Conservation (phyloP, 768 basidiomycete species). For the Naganishia vishniacii region DNA sequence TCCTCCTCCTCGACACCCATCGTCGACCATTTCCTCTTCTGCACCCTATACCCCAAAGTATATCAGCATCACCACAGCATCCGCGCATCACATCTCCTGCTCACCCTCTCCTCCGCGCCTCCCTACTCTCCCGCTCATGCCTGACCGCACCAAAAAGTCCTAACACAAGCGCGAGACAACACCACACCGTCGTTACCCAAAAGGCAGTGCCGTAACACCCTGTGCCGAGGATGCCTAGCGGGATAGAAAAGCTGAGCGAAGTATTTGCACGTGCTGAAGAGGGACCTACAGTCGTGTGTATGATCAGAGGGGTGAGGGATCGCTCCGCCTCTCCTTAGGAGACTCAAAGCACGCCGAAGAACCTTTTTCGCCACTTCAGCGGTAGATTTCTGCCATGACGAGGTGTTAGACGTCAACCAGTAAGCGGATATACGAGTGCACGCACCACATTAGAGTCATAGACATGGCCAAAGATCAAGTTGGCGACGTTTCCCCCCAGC, state of each 20-base stretch:
- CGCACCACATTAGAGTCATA: conserved; percentile 64
- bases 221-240: conserved; percentile 6
- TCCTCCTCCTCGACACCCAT: neutral
- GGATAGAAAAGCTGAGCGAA: neutral
- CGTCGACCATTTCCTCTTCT: conserved; percentile 6
- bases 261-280: neutral
- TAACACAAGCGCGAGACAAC: neutral
- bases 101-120: conserved; percentile 2
- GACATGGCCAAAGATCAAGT: conserved; percentile 73
- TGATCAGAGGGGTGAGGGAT: conserved; percentile 2
- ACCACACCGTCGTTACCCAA: conserved; percentile 3
- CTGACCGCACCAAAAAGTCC: neutral
- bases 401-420: neutral
- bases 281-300: conserved; percentile 1
- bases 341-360: neutral
- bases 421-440: neutral
- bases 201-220: conserved; percentile 13
- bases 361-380: neutral
- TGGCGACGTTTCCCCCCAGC: conserved; percentile 74
- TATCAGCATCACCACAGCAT: neutral
- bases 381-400: too few species aligned
- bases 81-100: neutral
- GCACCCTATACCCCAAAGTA: neutral
- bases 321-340: neutral
- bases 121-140: conserved; percentile 13